Percentiles rank a stretch among this genome's conserved stretches.
Conservation (phyloP, 2,329 filamentous ascomycete species). For the Grosmannia huntii region DNA sequence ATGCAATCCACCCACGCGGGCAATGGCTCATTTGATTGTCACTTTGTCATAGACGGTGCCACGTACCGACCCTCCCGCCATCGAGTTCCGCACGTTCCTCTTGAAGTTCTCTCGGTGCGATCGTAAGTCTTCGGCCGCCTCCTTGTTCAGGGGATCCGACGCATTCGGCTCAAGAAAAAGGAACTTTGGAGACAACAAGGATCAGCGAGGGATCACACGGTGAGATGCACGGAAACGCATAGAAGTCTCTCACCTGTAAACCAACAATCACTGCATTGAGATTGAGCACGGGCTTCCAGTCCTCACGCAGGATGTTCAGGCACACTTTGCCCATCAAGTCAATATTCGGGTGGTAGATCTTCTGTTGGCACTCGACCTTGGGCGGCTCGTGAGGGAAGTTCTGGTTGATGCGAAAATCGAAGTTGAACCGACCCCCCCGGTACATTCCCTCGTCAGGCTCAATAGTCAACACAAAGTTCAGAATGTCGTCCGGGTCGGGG, state of each 20-base stretch:
- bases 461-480: constrained; percentile 72
- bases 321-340: constrained; percentile 96
- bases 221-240: neutral
- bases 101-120: constrained; percentile 80
- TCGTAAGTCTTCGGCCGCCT: constrained; percentile 85
- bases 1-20: neutral
- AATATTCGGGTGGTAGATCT: constrained; percentile 99
- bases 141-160: constrained; percentile 95
- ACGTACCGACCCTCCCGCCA: constrained; percentile 68
- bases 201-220: constrained; percentile 22
- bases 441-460: constrained; percentile 81
- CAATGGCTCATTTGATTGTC: constrained; percentile 29
- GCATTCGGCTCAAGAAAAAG: constrained; percentile 96
- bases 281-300: constrained; percentile 98
- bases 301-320: constrained; percentile 90
- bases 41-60: constrained; percentile 68
- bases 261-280: constrained; percentile 96
- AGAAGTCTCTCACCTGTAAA: constrained; percentile 52
- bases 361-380: constrained; percentile 92
- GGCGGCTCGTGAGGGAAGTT: constrained; percentile 96
- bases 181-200: constrained; percentile 38
- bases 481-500: constrained; percentile 71
- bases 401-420: constrained; percentile 84
- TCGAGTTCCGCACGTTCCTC: constrained; percentile 73
- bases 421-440: constrained; percentile 75